Evolutionary conservation across 805 yeast species (phyloP).

Genomic region (Teunomyces pallodes): DNA sequence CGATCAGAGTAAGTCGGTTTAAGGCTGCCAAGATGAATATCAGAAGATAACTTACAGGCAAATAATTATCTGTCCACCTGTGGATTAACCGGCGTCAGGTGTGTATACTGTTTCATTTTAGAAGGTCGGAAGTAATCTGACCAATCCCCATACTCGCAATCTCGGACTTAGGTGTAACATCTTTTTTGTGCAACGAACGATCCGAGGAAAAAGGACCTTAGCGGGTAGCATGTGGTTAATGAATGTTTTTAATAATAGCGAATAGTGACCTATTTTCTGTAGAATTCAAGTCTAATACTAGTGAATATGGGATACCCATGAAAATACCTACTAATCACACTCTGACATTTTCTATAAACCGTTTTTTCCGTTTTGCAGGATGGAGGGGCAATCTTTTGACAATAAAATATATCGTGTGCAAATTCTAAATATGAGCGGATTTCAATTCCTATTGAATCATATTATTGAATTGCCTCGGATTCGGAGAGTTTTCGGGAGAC

Average conservation of each 20-base stretch:
- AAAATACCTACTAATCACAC: neutral
- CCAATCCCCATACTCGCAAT: neutral
- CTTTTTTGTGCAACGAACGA: neutral
- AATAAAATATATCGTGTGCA: neutral
- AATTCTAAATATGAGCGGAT: neutral
- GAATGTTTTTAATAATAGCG: neutral
- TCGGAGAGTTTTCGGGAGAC: neutral
- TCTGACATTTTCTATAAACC: neutral
- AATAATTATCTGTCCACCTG: neutral
- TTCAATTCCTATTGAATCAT: neutral
- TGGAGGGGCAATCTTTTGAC: slow-evolving; percentile 2
- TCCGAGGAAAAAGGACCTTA: neutral
- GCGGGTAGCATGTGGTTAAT: neutral
- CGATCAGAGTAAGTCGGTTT: slow-evolving; percentile 62
- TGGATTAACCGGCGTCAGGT: neutral
- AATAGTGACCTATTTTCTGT: neutral
- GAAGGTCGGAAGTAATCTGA: neutral
- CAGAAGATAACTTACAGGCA: neutral
- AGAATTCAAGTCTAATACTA: neutral
- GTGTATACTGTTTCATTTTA: neutral
- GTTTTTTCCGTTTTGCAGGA: neutral
- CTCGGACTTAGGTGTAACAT: slow-evolving; percentile 1
- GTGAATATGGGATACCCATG: too few relatives aligned
- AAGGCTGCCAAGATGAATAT: slow-evolving; percentile 46
- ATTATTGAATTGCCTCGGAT: neutral